Evolutionary conservation across 2,329 filamentous ascomycete genomes (phyloP).

Genomic region (Xylaria sp.): DNA sequence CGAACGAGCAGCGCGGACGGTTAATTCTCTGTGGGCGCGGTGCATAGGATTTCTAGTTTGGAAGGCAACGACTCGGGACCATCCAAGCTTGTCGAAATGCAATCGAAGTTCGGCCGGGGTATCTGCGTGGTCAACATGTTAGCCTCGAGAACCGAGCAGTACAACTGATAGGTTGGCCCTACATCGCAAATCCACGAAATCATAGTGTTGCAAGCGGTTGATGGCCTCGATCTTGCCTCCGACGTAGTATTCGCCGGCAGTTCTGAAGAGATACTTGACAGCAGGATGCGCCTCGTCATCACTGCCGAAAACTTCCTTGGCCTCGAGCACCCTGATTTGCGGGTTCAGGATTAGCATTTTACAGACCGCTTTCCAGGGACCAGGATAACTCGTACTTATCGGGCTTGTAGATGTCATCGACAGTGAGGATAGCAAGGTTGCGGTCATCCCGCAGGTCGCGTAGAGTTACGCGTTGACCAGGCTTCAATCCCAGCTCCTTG

Average conservation of each 20-base stretch:
- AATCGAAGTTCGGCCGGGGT: constrained; percentile 92
- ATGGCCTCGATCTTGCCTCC: constrained; percentile 96
- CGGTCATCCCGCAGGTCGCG: constrained; percentile 96
- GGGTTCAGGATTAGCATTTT: constrained; percentile 42
- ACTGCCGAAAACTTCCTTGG: constrained; percentile 91
- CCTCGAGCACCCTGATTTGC: constrained; percentile 75
- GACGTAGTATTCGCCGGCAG: constrained; percentile 85
- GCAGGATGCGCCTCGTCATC: constrained; percentile 90
- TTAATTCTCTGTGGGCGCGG: constrained; percentile 96
- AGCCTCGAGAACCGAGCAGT: constrained; percentile 15
- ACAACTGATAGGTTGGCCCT: constrained; percentile 45
- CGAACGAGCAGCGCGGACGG: constrained; percentile 91
- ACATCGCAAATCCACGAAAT: constrained; percentile 96
- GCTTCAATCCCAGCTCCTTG: constrained; percentile 74
- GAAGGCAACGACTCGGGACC: constrained; percentile 97
- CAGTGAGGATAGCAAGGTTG: constrained; percentile 92
- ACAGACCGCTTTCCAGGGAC: constrained; percentile 50
- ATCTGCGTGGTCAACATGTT: constrained; percentile 55
- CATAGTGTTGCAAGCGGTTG: constrained; percentile 96
- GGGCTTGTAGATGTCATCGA: constrained; percentile 93
- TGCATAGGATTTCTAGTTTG: constrained; percentile 99
- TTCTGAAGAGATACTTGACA: constrained; percentile 84
- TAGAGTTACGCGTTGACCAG: constrained; percentile 82
- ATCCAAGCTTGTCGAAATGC: constrained; percentile 99
- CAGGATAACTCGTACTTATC: constrained; percentile 73